Percentiles rank a stretch among this genome's conserved stretches.
These are phyloP conservation scores for Melanomma pulvis-pyrius DNA, from an alignment of 495 filamentous ascomycete species.

Conservation along the genomic window DNA sequence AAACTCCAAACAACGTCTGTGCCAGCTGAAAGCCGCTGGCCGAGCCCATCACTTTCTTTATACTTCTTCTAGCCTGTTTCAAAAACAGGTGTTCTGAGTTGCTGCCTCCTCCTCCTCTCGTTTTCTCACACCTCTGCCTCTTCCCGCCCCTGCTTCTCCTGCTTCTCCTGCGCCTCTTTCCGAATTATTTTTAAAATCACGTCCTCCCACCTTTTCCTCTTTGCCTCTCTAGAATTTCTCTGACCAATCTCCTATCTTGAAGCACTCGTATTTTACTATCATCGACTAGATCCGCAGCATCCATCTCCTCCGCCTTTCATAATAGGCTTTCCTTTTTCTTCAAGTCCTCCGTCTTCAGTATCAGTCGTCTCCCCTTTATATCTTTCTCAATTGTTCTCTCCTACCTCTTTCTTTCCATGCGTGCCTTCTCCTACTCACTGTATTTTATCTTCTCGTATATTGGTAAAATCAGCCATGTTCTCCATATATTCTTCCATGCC, in stretches of 20 bases:
- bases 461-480: slow-evolving; percentile 34
- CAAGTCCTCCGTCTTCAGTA: slow-evolving; percentile 19
- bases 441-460: slow-evolving; percentile 37
- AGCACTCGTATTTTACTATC: slow-evolving; percentile 20
- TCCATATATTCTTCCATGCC: no score
- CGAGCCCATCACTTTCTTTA: no score
- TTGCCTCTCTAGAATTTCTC: slow-evolving; percentile 25
- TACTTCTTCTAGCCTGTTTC: no score
- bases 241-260: slow-evolving; percentile 13
- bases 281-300: slow-evolving; percentile 17
- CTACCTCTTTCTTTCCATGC: slow-evolving; percentile 39
- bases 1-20: no score
- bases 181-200: slow-evolving; percentile 5
- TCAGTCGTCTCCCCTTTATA: slow-evolving; percentile 40
- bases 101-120: no score
- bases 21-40: no score
- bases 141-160: slow-evolving; percentile 25
- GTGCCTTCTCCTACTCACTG: slow-evolving; percentile 40
- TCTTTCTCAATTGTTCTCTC: slow-evolving; percentile 42
- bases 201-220: slow-evolving; percentile 14
- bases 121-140: background rate
- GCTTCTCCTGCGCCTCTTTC: slow-evolving; percentile 26
- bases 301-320: slow-evolving; percentile 24
- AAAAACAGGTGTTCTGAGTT: no score
- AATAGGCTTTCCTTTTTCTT: slow-evolving; percentile 31